Conservation (phyloP, 2,329 filamentous ascomycete genomes). For the Chalara sp. region DNA sequence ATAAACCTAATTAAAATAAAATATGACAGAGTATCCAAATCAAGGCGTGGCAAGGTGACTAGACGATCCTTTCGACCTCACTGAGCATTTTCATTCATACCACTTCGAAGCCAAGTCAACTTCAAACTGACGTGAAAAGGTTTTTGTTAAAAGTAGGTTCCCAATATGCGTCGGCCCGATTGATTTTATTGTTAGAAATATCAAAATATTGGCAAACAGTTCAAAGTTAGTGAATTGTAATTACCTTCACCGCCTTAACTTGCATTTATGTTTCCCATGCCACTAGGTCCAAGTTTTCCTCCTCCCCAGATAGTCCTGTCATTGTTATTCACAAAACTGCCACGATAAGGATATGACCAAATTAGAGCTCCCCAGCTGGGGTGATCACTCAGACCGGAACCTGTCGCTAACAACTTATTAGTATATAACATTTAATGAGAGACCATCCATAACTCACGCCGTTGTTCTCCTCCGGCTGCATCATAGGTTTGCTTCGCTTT, state of each 20-base stretch:
- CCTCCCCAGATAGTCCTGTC: constrained; percentile 19
- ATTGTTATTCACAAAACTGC: constrained; percentile 15
- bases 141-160: too few species aligned
- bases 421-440: neutral
- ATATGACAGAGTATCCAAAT: too few species aligned
- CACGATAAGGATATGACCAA: constrained; percentile 15
- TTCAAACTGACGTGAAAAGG: too few species aligned
- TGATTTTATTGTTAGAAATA: neutral
- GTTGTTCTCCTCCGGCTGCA: neutral
- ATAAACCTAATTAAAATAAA: too few species aligned
- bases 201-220: neutral
- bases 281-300: constrained; percentile 14
- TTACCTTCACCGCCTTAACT: neutral
- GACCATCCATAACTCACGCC: neutral
- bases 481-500: constrained; percentile 9
- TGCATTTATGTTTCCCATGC: constrained; percentile 7
- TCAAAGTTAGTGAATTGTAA: neutral
- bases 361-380: constrained; percentile 27
- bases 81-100: too few species aligned
- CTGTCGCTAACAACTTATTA: neutral
- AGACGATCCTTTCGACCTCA: too few species aligned
- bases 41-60: too few species aligned
- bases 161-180: neutral
- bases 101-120: too few species aligned
- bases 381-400: constrained; percentile 9